Conservation (phyloP, 2,329 filamentous ascomycete species). For the Volutella citrinella region DNA sequence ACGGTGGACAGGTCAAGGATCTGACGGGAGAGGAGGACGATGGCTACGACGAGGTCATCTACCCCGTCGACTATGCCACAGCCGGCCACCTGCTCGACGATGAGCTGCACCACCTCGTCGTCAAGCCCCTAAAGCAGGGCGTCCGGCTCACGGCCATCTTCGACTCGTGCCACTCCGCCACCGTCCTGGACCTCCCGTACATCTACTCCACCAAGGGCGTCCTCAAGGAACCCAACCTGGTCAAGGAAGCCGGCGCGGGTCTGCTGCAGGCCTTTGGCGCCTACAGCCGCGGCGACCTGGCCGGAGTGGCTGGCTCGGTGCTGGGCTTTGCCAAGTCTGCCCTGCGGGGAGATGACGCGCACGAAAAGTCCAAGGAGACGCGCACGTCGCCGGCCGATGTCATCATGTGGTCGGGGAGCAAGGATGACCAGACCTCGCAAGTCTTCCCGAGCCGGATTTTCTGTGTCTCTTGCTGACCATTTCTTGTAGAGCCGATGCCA, state of each 20-base stretch:
- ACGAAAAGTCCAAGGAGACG: constrained; percentile 78
- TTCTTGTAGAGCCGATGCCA: constrained; percentile 73
- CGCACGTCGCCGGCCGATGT: constrained; percentile 95
- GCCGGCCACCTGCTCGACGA: constrained; percentile 74
- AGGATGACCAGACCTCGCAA: constrained; percentile 86
- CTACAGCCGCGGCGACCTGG: constrained; percentile 81
- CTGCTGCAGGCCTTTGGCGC: constrained; percentile 70
- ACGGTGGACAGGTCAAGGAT: constrained; percentile 74
- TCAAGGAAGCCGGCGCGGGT: constrained; percentile 74
- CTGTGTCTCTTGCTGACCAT: constrained; percentile 17
- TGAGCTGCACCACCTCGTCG: constrained; percentile 75
- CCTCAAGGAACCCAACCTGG: constrained; percentile 77
- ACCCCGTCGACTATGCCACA: constrained; percentile 68
- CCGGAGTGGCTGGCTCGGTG: constrained; percentile 73
- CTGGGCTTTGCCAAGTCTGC: constrained; percentile 86
- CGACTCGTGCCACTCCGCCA: constrained; percentile 78
- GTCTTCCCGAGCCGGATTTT: constrained; percentile 17
- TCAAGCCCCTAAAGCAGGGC: constrained; percentile 72
- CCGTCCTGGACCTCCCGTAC: constrained; percentile 74
- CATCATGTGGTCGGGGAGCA: constrained; percentile 96
- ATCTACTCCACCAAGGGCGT: constrained; percentile 78
- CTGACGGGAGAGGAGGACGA: constrained; percentile 74
- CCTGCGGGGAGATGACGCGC: constrained; percentile 72
- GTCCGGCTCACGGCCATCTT: constrained; percentile 83
- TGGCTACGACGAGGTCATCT: constrained; percentile 76